phyloP scores from a whole-genome alignment of 1,139 yeast species.

The Yamadazyma triangularis region DNA sequence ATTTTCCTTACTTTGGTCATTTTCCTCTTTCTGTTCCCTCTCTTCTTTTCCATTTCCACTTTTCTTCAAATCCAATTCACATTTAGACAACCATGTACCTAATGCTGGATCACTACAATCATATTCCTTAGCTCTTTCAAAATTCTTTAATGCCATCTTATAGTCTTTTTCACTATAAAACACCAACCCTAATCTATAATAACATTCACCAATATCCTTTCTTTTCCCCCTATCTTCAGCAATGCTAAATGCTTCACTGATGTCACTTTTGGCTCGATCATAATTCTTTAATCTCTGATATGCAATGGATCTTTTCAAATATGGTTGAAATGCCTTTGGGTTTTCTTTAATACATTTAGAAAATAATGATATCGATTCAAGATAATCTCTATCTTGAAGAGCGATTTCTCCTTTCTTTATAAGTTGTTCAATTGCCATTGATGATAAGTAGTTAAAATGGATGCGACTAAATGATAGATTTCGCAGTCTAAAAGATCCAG shows the following conservation, averaged over 20 bases:
- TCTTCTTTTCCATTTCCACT: conserved; percentile 1
- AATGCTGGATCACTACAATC: conserved; percentile 46
- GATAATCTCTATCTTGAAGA: conserved; percentile 26
- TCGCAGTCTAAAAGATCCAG: too few species aligned
- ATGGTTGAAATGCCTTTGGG: conserved; percentile 49
- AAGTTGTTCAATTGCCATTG: conserved; percentile 38
- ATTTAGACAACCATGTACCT: conserved; percentile 49
- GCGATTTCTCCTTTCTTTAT: conserved; percentile 35
- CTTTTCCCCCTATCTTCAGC: conserved; percentile 52
- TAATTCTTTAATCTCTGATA: conserved; percentile 48
- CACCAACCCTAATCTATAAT: conserved; percentile 55
- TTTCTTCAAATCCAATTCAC: conserved; percentile 30
- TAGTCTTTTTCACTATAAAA: conserved; percentile 44
- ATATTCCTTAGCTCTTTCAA: conserved; percentile 45
- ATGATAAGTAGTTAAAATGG: not conserved
- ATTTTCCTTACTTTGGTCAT: not conserved
- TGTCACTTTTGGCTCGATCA: conserved; percentile 48
- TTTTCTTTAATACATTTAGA: conserved; percentile 31
- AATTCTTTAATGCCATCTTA: conserved; percentile 43
- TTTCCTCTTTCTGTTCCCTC: conserved; percentile 9
- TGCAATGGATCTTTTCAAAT: conserved; percentile 52
- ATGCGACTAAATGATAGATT: too few species aligned
- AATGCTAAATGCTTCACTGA: conserved; percentile 50
- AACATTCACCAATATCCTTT: conserved; percentile 51
- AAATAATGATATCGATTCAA: conserved; percentile 31